Conservation (phyloP, 495 filamentous ascomycete species). For the Clohesyomyces aquaticus region DNA sequence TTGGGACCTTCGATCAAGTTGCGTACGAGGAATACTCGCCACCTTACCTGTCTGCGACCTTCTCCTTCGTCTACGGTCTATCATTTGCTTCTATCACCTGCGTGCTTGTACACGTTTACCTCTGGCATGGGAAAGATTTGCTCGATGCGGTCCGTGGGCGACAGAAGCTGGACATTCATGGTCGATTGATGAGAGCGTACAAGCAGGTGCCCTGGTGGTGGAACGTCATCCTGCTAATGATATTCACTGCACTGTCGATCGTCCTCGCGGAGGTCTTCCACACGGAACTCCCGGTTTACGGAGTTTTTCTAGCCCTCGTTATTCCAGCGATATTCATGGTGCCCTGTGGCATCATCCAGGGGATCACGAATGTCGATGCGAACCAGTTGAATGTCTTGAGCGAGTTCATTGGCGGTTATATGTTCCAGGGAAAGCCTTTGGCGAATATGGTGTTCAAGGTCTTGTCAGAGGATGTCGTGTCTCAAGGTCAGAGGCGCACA, state of each 20-base stretch:
- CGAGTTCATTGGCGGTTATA: conserved; percentile 73
- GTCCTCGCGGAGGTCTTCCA: conserved; percentile 61
- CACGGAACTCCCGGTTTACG: conserved; percentile 67
- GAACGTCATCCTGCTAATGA: conserved; percentile 47
- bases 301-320: conserved; percentile 58
- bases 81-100: conserved; percentile 72
- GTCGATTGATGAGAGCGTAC: conserved; percentile 45
- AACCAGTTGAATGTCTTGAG: conserved; percentile 48
- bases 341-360: conserved; percentile 57
- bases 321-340: conserved; percentile 54
- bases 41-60: conserved; percentile 66
- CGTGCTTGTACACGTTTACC: conserved; percentile 65
- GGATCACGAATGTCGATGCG: conserved; percentile 27
- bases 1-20: conserved; percentile 56
- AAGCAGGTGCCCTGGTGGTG: conserved; percentile 32
- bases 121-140: conserved; percentile 66
- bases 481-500: no score
- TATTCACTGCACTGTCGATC: conserved; percentile 63
- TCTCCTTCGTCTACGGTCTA: conserved; percentile 67
- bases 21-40: conserved; percentile 66
- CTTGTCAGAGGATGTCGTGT: no score
- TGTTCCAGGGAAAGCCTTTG: conserved; percentile 66
- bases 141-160: conserved; percentile 60
- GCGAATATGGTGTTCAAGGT: conserved; percentile 79
- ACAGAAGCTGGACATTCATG: conserved; percentile 59